These are phyloP conservation scores for Zygosaccharomyces bailii DNA, from an alignment of 805 yeast genomes.

Conservation along the genomic window DNA sequence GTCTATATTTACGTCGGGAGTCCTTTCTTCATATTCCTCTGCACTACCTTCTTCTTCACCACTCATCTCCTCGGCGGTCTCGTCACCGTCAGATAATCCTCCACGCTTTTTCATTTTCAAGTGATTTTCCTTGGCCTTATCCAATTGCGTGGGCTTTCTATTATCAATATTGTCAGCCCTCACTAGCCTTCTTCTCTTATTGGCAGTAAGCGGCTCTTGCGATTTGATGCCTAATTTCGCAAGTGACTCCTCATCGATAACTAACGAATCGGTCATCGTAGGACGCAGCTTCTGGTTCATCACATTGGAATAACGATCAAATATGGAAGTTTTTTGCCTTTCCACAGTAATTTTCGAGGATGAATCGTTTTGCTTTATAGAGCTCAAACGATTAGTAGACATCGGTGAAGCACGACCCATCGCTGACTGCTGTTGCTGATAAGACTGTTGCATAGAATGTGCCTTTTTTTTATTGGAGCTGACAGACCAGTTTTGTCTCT, in stretches of 20 bases:
- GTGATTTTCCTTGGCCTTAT: constrained; percentile 33
- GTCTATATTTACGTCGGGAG: constrained; percentile 46
- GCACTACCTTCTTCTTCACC: constrained; percentile 45
- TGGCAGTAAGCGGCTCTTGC: constrained; percentile 10
- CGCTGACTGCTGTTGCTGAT: constrained; percentile 1
- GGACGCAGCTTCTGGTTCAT: constrained; percentile 20
- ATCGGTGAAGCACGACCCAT: constrained; percentile 21
- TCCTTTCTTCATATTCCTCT: constrained; percentile 31
- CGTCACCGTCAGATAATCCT: constrained; percentile 21
- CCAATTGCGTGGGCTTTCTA: constrained; percentile 30
- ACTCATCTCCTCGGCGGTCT: constrained; percentile 27
- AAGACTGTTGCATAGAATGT: constrained; percentile 2
- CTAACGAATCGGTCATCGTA: constrained; percentile 11
- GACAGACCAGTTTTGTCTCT: constrained; percentile 28
- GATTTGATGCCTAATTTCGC: constrained; percentile 18
- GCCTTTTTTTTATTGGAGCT: constrained; percentile 10
- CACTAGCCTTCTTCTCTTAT: constrained; percentile 40
- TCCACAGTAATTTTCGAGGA: constrained; percentile 40
- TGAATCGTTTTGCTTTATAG: constrained; percentile 14
- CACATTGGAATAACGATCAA: constrained; percentile 37
- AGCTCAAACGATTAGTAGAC: constrained; percentile 20
- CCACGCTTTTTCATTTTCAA: constrained; percentile 20
- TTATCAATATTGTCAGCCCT: constrained; percentile 36
- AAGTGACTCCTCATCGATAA: constrained; percentile 17
- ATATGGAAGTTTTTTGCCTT: constrained; percentile 37